Percentiles rank a stretch among this genome's conserved stretches.
Evolutionary conservation across 495 filamentous ascomycete species (phyloP).

Genomic region (Alectoria sarmentosa): DNA sequence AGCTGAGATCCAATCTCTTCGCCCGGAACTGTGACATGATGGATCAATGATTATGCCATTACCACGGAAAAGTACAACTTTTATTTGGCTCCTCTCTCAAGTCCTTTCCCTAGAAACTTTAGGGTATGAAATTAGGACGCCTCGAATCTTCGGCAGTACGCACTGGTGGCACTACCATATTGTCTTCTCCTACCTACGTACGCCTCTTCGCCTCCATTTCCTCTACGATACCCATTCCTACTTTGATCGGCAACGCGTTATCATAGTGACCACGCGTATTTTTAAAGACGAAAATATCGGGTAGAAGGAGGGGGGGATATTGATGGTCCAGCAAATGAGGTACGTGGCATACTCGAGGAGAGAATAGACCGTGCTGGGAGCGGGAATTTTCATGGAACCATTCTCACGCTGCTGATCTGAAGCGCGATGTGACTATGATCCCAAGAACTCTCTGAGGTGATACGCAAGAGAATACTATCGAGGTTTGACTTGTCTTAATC

Average conservation of each 20-base stretch:
- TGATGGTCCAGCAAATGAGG: background rate
- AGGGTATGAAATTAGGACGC: too few relatives aligned
- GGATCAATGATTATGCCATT: background rate
- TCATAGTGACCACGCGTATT: background rate
- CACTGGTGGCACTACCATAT: too few relatives aligned
- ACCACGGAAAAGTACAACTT: background rate
- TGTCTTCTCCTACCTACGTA: background rate
- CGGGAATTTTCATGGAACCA: too few relatives aligned
- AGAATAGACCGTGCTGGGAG: background rate
- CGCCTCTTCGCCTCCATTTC: background rate
- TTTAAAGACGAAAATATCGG: background rate
- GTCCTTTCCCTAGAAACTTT: background rate
- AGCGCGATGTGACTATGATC: background rate
- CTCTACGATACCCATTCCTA: background rate
- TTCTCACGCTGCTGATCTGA: too few relatives aligned
- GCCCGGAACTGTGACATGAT: constrained; percentile 74
- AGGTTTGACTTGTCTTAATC: background rate
- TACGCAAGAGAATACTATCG: background rate
- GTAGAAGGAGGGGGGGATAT: background rate
- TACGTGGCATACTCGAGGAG: background rate
- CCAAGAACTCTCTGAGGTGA: background rate
- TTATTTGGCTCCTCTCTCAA: background rate
- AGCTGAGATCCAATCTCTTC: constrained; percentile 79
- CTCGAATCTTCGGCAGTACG: too few relatives aligned
- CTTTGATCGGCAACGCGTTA: background rate